Evolutionary conservation across 2,329 filamentous ascomycete species (phyloP).

Genomic region (Neonectria ditissima): DNA sequence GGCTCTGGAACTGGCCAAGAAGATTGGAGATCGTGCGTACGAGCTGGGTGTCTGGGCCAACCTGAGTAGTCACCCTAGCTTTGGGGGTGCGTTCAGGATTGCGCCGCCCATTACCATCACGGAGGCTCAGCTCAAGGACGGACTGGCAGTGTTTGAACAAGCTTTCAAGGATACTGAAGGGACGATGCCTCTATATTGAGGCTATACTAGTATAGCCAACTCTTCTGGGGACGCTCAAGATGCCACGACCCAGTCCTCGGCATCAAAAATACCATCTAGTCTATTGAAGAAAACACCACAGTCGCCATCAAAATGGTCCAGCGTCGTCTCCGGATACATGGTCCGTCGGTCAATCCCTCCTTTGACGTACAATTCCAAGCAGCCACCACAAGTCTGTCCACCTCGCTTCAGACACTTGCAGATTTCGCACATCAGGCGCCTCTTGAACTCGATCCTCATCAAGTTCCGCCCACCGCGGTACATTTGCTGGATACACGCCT

Average conservation of each 20-base stretch:
- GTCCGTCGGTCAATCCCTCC: slow-evolving; percentile 23
- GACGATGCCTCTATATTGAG: slow-evolving; percentile 18
- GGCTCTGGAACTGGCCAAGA: slow-evolving; percentile 59
- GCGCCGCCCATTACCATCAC: slow-evolving; percentile 71
- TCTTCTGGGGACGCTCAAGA: background rate
- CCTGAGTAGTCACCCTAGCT: slow-evolving; percentile 64
- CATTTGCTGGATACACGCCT: slow-evolving; percentile 23
- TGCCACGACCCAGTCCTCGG: background rate
- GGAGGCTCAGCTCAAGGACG: slow-evolving; percentile 61
- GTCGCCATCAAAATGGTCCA: background rate
- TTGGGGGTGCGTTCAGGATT: slow-evolving; percentile 69
- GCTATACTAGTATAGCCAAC: background rate
- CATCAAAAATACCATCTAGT: slow-evolving; percentile 23
- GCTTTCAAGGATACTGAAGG: slow-evolving; percentile 39
- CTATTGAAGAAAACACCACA: slow-evolving; percentile 16
- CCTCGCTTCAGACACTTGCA: slow-evolving; percentile 32
- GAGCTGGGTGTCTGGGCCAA: slow-evolving; percentile 68
- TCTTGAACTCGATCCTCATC: slow-evolving; percentile 20
- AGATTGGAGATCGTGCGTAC: slow-evolving; percentile 60
- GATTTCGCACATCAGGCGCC: slow-evolving; percentile 26
- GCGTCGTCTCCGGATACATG: background rate
- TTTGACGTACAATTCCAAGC: slow-evolving; percentile 33
- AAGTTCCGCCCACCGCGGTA: slow-evolving; percentile 6
- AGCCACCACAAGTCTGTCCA: slow-evolving; percentile 28
- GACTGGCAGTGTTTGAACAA: slow-evolving; percentile 67